A percentile compares a stretch with the other conserved stretches of the same genome.
phyloP scores from a whole-genome alignment of 2,329 filamentous ascomycete genomes.

The Stachybotrys echinatus region DNA sequence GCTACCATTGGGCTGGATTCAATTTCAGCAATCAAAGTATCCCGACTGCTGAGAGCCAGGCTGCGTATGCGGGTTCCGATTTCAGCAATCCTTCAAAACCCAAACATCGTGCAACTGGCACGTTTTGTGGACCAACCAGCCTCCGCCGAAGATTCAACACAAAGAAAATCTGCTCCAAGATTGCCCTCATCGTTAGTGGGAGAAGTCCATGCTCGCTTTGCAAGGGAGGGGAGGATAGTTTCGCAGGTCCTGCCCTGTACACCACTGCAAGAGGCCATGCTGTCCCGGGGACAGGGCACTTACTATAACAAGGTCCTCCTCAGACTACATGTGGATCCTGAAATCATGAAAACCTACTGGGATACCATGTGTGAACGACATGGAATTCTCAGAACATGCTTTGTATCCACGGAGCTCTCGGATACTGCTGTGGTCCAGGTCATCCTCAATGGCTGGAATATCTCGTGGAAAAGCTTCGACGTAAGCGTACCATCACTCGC shows the following conservation, averaged over 20 bases:
- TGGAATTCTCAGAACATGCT: conserved; percentile 72
- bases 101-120: conserved; percentile 60
- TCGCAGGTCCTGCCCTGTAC: conserved; percentile 68
- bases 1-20: conserved; percentile 79
- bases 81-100: conserved; percentile 63
- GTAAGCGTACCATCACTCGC: conserved; percentile 25
- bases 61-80: conserved; percentile 52
- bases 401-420: conserved; percentile 58
- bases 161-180: not conserved
- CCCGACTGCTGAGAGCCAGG: conserved; percentile 46
- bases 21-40: conserved; percentile 69
- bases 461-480: conserved; percentile 34
- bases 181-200: not conserved
- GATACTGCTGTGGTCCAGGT: conserved; percentile 67
- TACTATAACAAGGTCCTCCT: conserved; percentile 74
- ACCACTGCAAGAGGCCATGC: conserved; percentile 83
- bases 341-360: conserved; percentile 57
- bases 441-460: conserved; percentile 45
- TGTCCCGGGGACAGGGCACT: conserved; percentile 46
- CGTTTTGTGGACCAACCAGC: not conserved
- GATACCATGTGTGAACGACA: conserved; percentile 57
- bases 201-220: not conserved
- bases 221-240: not conserved
- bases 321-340: conserved; percentile 44
- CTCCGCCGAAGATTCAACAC: not conserved